phyloP scores from a whole-genome alignment of 2,329 filamentous ascomycete genomes.

The Talaromyces sp. region DNA sequence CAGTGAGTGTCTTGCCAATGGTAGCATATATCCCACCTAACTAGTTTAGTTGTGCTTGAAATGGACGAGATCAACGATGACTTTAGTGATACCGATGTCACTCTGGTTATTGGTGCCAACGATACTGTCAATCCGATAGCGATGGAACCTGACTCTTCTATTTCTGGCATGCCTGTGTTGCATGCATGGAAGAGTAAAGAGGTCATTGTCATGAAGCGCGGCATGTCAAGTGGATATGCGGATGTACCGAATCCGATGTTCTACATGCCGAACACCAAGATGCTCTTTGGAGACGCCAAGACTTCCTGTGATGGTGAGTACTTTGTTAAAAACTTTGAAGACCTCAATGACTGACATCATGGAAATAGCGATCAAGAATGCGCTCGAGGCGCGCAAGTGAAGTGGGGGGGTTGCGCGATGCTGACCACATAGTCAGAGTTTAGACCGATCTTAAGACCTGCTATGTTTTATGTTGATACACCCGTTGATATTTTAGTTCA shows the following conservation, averaged over 20 bases:
- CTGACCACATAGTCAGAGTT: background rate
- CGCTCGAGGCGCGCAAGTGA: constrained; percentile 9
- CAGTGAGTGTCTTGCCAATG: constrained; percentile 38
- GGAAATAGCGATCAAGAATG: constrained; percentile 10
- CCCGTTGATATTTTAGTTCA: background rate
- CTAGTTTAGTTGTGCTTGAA: constrained; percentile 63
- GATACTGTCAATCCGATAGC: constrained; percentile 91
- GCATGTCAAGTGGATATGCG: constrained; percentile 82
- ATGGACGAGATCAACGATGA: constrained; percentile 98
- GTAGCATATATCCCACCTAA: background rate
- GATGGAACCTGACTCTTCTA: constrained; percentile 72
- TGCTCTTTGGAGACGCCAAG: constrained; percentile 89
- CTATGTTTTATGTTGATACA: background rate
- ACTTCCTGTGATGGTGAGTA: constrained; percentile 68
- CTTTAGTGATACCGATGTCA: constrained; percentile 77
- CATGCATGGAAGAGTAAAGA: constrained; percentile 94
- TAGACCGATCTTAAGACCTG: background rate
- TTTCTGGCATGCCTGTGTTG: constrained; percentile 87
- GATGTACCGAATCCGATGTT: constrained; percentile 94
- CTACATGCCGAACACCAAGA: constrained; percentile 81
- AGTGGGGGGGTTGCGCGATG: background rate
- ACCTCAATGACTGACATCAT: background rate
- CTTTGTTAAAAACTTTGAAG: background rate
- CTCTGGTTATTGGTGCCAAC: constrained; percentile 84
- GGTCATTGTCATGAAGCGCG: constrained; percentile 87